phyloP scores from a whole-genome alignment of 2,329 filamentous ascomycete genomes.

The Cordyceps javanica region DNA sequence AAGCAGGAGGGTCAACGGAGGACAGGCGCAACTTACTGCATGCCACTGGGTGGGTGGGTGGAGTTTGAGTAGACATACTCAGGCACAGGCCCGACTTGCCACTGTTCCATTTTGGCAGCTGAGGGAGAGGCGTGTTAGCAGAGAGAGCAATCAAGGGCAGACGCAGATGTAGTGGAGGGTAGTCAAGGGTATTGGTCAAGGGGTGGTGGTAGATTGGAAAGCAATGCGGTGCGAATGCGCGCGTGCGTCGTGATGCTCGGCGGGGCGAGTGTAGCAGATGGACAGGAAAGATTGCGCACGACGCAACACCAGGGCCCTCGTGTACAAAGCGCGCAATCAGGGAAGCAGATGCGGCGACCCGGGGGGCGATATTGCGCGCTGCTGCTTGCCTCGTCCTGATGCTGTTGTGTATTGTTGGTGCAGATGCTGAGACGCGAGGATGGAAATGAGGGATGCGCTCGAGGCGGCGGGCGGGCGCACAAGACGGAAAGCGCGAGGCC shows the following conservation, averaged over 20 bases:
- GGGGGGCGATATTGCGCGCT: neutral
- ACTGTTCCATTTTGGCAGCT: constrained; percentile 46
- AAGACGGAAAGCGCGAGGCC: neutral
- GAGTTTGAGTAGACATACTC: constrained; percentile 52
- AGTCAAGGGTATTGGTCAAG: too few relatives aligned
- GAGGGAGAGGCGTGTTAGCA: neutral
- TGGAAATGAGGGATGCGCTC: neutral
- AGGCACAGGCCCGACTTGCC: constrained; percentile 55
- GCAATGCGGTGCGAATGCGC: constrained; percentile 8
- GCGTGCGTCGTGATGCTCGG: constrained; percentile 1
- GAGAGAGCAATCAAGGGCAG: neutral
- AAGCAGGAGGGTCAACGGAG: neutral
- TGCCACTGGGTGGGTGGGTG: constrained; percentile 48
- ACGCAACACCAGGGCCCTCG: neutral
- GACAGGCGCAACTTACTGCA: constrained; percentile 49
- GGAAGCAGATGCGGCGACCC: neutral
- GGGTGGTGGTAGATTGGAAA: neutral
- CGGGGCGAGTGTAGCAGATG: constrained; percentile 1
- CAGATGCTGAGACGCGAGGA: neutral
- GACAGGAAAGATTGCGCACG: constrained; percentile 1
- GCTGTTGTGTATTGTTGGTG: neutral
- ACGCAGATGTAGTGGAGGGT: neutral
- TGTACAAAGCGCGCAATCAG: neutral
- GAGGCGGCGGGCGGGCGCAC: neutral
- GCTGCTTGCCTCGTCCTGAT: too few relatives aligned